Percentiles rank a stretch among this genome's conserved stretches.
These are phyloP conservation scores for Cladophialophora psammophila DNA, from an alignment of 2,329 filamentous ascomycete genomes.

Conservation along the genomic window DNA sequence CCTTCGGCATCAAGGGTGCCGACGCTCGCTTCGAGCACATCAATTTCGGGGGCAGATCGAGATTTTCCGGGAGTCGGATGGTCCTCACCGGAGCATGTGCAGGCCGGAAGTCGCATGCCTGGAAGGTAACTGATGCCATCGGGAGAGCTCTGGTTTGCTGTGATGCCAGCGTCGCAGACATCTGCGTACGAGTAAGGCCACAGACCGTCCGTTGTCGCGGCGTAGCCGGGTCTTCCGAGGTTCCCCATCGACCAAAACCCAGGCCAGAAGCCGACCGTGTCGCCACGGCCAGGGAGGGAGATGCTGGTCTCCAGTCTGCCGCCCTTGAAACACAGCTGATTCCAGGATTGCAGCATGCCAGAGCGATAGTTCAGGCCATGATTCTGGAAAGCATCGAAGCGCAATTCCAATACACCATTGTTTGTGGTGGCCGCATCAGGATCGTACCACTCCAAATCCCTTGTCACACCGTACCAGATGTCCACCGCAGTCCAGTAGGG, in stretches of 20 bases:
- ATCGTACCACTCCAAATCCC: conserved; percentile 76
- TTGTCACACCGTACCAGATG: conserved; percentile 75
- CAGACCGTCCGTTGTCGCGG: conserved; percentile 73
- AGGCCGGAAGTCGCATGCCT: conserved; percentile 73
- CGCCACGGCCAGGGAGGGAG: conserved; percentile 71
- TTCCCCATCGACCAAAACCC: conserved; percentile 81
- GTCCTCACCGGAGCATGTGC: conserved; percentile 69
- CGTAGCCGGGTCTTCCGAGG: conserved; percentile 72
- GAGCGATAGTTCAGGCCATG: conserved; percentile 72
- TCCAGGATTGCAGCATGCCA: conserved; percentile 79
- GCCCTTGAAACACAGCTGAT: conserved; percentile 75
- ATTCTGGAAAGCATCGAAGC: conserved; percentile 70
- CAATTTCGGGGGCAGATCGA: conserved; percentile 73
- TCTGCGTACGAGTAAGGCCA: conserved; percentile 78
- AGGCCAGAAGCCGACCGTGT: conserved; percentile 75
- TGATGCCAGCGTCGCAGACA: conserved; percentile 73
- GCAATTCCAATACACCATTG: conserved; percentile 68
- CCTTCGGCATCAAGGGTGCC: conserved; percentile 58
- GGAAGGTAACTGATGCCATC: conserved; percentile 72
- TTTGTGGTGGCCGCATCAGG: conserved; percentile 70
- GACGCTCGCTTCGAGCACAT: conserved; percentile 74
- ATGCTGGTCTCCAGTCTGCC: conserved; percentile 74
- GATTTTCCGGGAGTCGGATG: conserved; percentile 71
- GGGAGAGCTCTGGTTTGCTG: conserved; percentile 72
- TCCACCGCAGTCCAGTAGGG: conserved; percentile 72